Evolutionary conservation across 176 grass and related monocot species (phyloP).

Genomic region (Ensete ventricosum): DNA sequence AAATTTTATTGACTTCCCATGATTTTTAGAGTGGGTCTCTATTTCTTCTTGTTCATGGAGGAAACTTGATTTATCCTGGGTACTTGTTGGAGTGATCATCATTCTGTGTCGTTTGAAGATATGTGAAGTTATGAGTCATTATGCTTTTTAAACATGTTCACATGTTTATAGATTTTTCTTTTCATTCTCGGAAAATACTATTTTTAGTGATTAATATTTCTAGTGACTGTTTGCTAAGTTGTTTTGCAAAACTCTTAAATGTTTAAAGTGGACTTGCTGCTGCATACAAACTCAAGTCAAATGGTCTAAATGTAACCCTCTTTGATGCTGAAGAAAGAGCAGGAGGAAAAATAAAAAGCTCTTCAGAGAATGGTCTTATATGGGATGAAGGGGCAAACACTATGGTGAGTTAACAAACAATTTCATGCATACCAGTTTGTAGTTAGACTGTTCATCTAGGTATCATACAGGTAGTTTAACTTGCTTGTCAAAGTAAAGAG

Average conservation of each 20-base stretch:
- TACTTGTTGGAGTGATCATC: background rate
- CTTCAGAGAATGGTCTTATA: constrained; percentile 58
- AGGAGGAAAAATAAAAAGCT: constrained; percentile 84
- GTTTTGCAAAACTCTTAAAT: constrained; percentile 10
- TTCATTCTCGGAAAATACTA: no score
- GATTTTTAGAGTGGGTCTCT: background rate
- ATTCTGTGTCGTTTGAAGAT: background rate
- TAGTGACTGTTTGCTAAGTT: background rate
- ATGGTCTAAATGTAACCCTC: constrained; percentile 65
- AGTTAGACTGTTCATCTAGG: background rate
- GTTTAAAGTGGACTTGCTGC: constrained; percentile 67
- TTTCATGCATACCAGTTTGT: background rate
- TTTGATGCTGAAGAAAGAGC: constrained; percentile 64
- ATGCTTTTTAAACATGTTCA: background rate
- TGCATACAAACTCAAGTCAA: constrained; percentile 69
- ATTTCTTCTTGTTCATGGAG: no score
- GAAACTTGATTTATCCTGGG: background rate
- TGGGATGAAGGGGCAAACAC: constrained; percentile 99
- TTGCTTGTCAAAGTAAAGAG: background rate
- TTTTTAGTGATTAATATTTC: background rate
- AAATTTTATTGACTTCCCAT: background rate
- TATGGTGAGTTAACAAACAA: constrained; percentile 50
- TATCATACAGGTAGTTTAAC: background rate
- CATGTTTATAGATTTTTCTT: background rate
- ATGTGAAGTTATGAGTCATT: background rate